Percentiles rank a stretch among this genome's conserved stretches.
Evolutionary conservation across 805 yeast species (phyloP).

Genomic region (Candida ipomoeae): DNA sequence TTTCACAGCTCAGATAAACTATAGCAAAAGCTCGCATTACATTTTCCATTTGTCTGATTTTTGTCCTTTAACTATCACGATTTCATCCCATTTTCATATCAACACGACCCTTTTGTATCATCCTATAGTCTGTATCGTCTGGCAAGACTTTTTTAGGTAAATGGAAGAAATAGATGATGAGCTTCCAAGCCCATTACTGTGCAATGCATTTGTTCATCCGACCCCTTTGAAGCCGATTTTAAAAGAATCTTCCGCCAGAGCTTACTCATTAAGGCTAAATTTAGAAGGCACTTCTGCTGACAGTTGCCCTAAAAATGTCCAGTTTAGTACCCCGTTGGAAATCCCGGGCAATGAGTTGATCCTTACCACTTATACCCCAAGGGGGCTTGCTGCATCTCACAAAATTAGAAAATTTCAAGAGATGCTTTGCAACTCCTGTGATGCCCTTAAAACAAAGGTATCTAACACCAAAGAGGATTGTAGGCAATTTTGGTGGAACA

Average conservation of each 20-base stretch:
- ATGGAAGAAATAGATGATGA: not conserved
- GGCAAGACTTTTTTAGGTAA: not conserved
- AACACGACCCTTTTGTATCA: too few relatives aligned
- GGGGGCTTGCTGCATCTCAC: not conserved
- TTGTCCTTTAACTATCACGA: too few relatives aligned
- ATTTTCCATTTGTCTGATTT: not conserved
- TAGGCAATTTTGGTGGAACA: not conserved
- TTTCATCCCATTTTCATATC: too few relatives aligned
- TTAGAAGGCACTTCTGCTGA: not conserved
- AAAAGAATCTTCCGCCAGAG: not conserved
- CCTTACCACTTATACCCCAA: not conserved
- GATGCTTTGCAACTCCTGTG: not conserved
- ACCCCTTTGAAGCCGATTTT: not conserved
- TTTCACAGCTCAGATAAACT: not conserved
- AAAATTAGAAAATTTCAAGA: not conserved
- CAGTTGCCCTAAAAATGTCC: not conserved
- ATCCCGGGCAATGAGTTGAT: not conserved
- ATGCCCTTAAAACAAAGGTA: not conserved
- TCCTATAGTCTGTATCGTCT: not conserved
- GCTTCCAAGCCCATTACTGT: not conserved
- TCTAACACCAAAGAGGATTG: not conserved
- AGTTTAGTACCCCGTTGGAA: not conserved
- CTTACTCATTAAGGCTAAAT: not conserved
- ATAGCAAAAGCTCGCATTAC: not conserved
- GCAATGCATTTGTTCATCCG: not conserved